Base-by-base conservation (phyloP, 139 green algal species). In the Volvox reticuliferus region DNA sequence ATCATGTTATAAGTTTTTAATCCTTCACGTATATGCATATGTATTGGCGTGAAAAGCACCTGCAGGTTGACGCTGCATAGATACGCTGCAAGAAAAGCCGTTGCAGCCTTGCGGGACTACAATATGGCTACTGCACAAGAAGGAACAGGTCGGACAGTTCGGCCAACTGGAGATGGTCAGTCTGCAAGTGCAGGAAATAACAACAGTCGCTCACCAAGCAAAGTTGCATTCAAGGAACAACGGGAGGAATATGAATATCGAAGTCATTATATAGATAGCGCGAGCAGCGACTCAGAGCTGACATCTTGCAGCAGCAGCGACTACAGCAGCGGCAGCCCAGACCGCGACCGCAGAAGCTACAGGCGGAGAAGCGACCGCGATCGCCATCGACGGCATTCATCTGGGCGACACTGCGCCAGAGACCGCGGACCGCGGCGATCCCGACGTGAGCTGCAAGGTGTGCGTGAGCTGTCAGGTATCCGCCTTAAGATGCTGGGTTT, bases 191-290 rank as follows among this genome's bases (percentile, higher is more conserved):
- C 44, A 55, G 44, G 44, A 55, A 55, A 55, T 55, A 81, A 20
- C 37, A 84, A 44, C 78, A 26, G 78, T 35, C 78, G 78, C 35
- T 88, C 83, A 1, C 83, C 63, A 12, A 28, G 26, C 22, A 79
- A 80, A 32, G 83, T 88, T 2, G 67, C 83, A 1, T 88, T 80
- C 22, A 88, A 69, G 26, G 83, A 88, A 0, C 44, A 44, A 28
- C 65, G 50, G 0, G 83, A 88, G 24, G 67, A 88, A 0, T 80
- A 80, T 1, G 36, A 80, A 32, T 88, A 88, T n/a, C 35, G 83
- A 33, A 63, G 63, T 12, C 63, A 65, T 0, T 37, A 61, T n/a
- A 26, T 19, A 21, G 63, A 78, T 20, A 63, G 33, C 63, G 65
- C 14, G 3, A 88, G 83, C 83, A 88, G 83, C 18, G 82, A 50